Percentiles rank a stretch among this genome's conserved stretches.
phyloP scores from a whole-genome alignment of 805 yeast species.

The Candida gorgasii region DNA sequence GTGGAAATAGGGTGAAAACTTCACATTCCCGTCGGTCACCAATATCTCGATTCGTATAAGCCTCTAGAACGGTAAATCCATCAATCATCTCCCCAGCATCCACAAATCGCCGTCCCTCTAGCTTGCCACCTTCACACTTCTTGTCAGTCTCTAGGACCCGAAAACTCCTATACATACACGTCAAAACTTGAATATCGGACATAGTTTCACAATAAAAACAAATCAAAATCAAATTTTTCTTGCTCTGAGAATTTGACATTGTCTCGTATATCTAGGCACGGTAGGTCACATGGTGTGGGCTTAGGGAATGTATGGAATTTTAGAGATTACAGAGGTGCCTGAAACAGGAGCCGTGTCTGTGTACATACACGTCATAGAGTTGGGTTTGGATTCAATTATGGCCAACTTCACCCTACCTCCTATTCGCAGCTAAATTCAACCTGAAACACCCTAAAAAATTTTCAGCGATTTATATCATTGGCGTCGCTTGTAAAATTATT shows the following conservation, averaged over 20 bases:
- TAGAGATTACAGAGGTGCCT: no score
- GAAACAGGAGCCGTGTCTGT: no score
- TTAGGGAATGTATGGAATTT: no score
- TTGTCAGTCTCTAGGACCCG: no score
- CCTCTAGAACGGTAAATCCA: no score
- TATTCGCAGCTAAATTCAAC: conserved; percentile 2
- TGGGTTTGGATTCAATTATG: not conserved
- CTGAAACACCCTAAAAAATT: conserved; percentile 1
- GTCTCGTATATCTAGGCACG: conserved; percentile 5
- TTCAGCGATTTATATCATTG: conserved; percentile 9
- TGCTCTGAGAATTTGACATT: conserved; percentile 7
- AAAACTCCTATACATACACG: conserved; percentile 23
- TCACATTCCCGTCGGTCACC: no score
- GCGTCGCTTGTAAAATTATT: conserved; percentile 11
- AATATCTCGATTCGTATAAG: no score
- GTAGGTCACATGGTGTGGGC: conserved; percentile 2
- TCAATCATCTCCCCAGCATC: no score
- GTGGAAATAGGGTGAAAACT: no score
- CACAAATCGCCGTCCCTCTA: no score
- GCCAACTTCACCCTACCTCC: not conserved
- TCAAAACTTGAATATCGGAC: conserved; percentile 22
- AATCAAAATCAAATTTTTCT: conserved; percentile 6
- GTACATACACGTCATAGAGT: no score
- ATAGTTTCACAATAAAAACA: conserved; percentile 12
- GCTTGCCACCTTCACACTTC: no score